Base-by-base conservation (phyloP, 805 yeast genomes). In the Pichia californica region DNA sequence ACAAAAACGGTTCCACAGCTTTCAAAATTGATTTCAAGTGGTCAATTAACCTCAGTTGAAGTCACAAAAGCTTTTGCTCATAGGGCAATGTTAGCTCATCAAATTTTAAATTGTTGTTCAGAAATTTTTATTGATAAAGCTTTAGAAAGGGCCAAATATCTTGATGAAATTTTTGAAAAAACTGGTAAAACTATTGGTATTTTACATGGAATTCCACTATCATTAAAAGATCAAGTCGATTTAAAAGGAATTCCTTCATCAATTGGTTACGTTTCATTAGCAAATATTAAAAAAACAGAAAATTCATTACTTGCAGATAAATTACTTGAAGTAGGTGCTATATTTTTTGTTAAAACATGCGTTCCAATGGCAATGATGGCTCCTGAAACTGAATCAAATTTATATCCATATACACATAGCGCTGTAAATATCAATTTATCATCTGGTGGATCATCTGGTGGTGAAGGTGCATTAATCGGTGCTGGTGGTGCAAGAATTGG, bases 371-470 rank as follows among this genome's bases (percentile, higher is more conserved):
- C 76, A 2, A 66, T 79, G 65, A 77, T 79, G 81, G 80, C 76
- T 46, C 59, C 74, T 48, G 81, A 77, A 53, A 73, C 81, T 13
- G 59, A 62, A 45, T 74, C 76, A 50, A 70, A 70, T 53, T 58
- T 18, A 68, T 69, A 66, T 41, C 82, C 81, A 2, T 61, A 70
- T 35, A 70, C 81, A 3, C 56, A 65, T 47, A 78, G 77, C 52
- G 71, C 81, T 0, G 61, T 63, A 56, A 76, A 79, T 49, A 63
- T 76, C 32, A 60, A 67, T 32, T 64, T 77, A 46, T 69, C 79
- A 8, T 69, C 77, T 1, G 85, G 85, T 42, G 86, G 86, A 13
- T 74, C 81, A 2, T 75, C 83, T 2, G 79, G 81, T 19, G 86
- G 86, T 39, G 85, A 79, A 56, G 81, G 82, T 41, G 73, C 83